phyloP scores from a whole-genome alignment of 208 protist genomes.

The Leishmania guyanensis region DNA sequence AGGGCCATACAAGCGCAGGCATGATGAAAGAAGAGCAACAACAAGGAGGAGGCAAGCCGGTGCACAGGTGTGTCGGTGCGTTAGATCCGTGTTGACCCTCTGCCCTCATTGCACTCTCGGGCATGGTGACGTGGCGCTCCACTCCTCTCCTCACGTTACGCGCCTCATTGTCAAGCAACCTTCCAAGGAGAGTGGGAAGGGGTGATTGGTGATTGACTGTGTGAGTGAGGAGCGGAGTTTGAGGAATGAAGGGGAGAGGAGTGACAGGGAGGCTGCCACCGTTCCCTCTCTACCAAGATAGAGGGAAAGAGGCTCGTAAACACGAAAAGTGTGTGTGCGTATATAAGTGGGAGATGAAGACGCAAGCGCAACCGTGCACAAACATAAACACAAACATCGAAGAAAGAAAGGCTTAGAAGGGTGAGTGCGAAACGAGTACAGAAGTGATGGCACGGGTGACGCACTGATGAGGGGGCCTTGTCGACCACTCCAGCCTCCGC shows the following conservation, averaged over 20 bases:
- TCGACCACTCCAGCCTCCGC: not conserved
- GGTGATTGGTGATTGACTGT: not conserved
- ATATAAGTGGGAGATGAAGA: not conserved
- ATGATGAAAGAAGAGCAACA: conserved; percentile 3
- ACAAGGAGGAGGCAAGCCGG: conserved; percentile 7
- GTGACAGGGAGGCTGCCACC: not conserved
- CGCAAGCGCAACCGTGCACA: not conserved
- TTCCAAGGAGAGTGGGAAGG: not conserved
- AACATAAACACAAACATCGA: not conserved
- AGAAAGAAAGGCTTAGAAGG: not conserved
- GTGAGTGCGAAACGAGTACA: not conserved
- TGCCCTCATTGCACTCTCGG: not conserved
- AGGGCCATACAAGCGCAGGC: not conserved
- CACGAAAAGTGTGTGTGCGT: not conserved
- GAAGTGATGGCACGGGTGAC: not conserved
- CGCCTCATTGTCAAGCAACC: not conserved
- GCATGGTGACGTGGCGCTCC: not conserved
- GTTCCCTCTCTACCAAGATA: not conserved
- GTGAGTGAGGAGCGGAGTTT: not conserved
- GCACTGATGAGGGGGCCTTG: not conserved
- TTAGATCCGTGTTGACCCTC: not conserved
- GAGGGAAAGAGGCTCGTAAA: not conserved
- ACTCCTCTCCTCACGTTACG: not conserved
- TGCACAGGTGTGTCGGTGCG: not conserved
- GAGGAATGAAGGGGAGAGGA: not conserved